A percentile compares a stretch with the other conserved stretches of the same genome.
Conservation (phyloP, 2,329 filamentous ascomycete genomes). For the Microdochium trichocladiopsis region DNA sequence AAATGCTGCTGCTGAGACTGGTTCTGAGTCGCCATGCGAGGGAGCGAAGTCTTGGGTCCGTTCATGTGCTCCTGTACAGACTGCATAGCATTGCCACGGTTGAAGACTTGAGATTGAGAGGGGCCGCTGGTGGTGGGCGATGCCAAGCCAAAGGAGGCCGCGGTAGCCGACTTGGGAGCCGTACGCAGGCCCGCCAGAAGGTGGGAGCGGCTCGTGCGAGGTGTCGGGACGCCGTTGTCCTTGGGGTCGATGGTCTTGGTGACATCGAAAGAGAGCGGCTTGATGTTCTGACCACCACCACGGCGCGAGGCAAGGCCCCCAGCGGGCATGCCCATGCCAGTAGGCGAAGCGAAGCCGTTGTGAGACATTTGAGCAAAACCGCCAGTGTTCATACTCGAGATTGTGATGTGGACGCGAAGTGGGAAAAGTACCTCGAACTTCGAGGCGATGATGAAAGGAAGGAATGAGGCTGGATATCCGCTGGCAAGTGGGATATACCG, state of each 20-base stretch:
- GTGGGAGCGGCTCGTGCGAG: conserved; percentile 90
- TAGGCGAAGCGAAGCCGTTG: conserved; percentile 66
- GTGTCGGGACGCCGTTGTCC: conserved; percentile 67
- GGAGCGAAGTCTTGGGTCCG: conserved; percentile 51
- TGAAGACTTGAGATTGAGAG: neutral
- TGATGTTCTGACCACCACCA: conserved; percentile 77
- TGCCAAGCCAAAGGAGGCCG: conserved; percentile 56
- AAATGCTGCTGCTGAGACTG: conserved; percentile 16
- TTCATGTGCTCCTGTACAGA: conserved; percentile 32
- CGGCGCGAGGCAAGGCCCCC: conserved; percentile 78
- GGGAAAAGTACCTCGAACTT: neutral
- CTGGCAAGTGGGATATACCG: conserved; percentile 15
- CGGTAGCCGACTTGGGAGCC: conserved; percentile 78
- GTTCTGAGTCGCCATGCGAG: conserved; percentile 23
- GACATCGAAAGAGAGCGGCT: conserved; percentile 75
- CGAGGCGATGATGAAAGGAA: conserved; percentile 10
- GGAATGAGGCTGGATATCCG: conserved; percentile 12
- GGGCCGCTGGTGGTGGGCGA: conserved; percentile 29
- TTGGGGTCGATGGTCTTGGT: conserved; percentile 62
- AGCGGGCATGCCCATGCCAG: conserved; percentile 67
- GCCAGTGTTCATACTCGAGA: conserved; percentile 76
- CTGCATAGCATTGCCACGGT: conserved; percentile 28
- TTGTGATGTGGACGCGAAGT: neutral
- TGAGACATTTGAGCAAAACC: conserved; percentile 99
- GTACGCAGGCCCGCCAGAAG: conserved; percentile 89